Evolutionary conservation across 495 filamentous ascomycete genomes (phyloP).

Genomic region (Bryoglossum gracile): DNA sequence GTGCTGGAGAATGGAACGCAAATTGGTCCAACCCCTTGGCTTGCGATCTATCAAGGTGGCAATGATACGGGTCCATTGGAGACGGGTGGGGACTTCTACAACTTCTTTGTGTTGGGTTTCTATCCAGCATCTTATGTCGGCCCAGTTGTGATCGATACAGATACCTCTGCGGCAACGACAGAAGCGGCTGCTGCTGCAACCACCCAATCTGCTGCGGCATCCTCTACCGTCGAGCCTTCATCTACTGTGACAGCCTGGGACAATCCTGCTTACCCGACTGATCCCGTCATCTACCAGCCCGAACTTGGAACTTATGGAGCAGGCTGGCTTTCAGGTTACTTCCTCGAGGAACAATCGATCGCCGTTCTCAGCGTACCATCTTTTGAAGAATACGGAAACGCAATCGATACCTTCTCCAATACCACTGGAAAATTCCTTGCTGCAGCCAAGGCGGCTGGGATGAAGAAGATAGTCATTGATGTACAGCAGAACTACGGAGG

Average conservation of each 20-base stretch:
- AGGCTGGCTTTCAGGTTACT: constrained; percentile 36
- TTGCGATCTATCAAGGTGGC: constrained; percentile 32
- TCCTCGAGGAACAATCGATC: constrained; percentile 32
- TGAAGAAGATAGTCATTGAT: constrained; percentile 44
- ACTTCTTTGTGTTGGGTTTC: constrained; percentile 40
- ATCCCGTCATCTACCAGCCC: constrained; percentile 29
- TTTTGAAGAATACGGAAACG: constrained; percentile 33
- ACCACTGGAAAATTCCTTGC: constrained; percentile 37
- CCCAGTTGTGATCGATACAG: neutral
- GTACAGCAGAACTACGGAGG: constrained; percentile 44
- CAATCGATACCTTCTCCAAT: constrained; percentile 30
- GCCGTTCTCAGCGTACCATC: constrained; percentile 45
- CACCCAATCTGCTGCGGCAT: neutral
- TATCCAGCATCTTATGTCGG: constrained; percentile 26
- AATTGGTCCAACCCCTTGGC: constrained; percentile 1
- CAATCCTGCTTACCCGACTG: constrained; percentile 28
- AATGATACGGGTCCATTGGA: constrained; percentile 34
- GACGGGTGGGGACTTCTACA: constrained; percentile 44
- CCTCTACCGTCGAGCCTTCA: constrained; percentile 4
- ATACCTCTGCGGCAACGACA: neutral
- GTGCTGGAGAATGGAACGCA: constrained; percentile 34
- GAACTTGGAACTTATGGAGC: constrained; percentile 28
- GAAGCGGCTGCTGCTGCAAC: neutral
- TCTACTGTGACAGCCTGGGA: constrained; percentile 23
- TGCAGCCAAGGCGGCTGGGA: constrained; percentile 28